Evolutionary conservation across 257 asterid genomes (phyloP).

Genomic region (Handroanthus guayacan): DNA sequence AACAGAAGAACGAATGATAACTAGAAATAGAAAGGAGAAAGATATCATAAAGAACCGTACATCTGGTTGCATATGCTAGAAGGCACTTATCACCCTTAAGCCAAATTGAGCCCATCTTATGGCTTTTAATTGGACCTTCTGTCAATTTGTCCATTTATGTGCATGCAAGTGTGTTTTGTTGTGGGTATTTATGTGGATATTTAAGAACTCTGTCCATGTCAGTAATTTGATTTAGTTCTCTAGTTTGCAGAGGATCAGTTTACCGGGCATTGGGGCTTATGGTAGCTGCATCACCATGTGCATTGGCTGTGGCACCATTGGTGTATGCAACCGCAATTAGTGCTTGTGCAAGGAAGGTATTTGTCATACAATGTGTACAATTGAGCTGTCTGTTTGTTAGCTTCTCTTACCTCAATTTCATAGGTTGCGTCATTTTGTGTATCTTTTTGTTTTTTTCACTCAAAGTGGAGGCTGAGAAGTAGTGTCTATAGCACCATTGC

Average conservation of each 20-base stretch:
- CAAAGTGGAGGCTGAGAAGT: neutral
- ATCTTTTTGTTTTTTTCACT: neutral
- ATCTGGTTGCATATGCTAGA: neutral
- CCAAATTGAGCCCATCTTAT: slow-evolving; percentile 4
- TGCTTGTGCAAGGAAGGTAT: slow-evolving; percentile 97
- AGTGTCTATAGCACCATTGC: neutral
- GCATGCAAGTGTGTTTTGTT: neutral
- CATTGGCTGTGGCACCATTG: slow-evolving; percentile 95
- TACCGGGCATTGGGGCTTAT: slow-evolving; percentile 96
- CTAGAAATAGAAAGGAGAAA: neutral
- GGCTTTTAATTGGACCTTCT: slow-evolving; percentile 16
- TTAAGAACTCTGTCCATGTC: slow-evolving; percentile 8
- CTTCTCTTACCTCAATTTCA: neutral
- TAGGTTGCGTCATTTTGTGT: neutral
- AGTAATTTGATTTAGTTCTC: slow-evolving; percentile 40
- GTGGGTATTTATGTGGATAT: slow-evolving; percentile 17
- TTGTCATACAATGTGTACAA: slow-evolving; percentile 23
- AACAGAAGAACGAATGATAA: slow-evolving; percentile 15
- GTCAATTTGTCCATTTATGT: neutral
- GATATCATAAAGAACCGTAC: neutral
- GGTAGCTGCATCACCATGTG: slow-evolving; percentile 99
- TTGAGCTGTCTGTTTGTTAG: slow-evolving; percentile 25
- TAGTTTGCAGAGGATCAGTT: slow-evolving; percentile 97
- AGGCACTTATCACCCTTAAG: neutral
- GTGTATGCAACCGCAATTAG: slow-evolving; percentile 98